phyloP scores from a whole-genome alignment of 2,329 filamentous ascomycete species.

The Conoideocrella luteorostrata region DNA sequence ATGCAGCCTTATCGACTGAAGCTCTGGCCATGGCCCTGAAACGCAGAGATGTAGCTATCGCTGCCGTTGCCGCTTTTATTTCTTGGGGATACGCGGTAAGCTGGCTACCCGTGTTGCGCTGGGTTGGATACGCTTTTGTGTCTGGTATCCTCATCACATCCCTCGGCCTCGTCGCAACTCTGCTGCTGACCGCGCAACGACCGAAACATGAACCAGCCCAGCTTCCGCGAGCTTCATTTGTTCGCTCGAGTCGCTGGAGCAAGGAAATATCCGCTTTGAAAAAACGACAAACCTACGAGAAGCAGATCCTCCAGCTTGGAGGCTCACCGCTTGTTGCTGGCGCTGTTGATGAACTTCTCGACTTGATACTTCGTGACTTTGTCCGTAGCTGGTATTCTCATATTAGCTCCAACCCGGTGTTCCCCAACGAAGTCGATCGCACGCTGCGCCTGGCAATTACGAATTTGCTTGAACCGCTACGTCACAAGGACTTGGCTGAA shows the following conservation, averaged over 20 bases:
- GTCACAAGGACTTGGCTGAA: slow-evolving; percentile 76
- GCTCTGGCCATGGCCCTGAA: slow-evolving; percentile 58
- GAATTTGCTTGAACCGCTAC: slow-evolving; percentile 64
- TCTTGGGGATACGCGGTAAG: slow-evolving; percentile 82
- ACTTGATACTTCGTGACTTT: slow-evolving; percentile 74
- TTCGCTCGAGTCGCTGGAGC: slow-evolving; percentile 58
- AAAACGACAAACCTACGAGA: slow-evolving; percentile 59
- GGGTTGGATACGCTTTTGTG: slow-evolving; percentile 77
- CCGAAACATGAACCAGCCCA: slow-evolving; percentile 33
- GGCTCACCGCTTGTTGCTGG: slow-evolving; percentile 71
- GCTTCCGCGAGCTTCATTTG: slow-evolving; percentile 50
- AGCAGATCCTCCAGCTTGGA: slow-evolving; percentile 60
- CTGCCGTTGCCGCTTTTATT: slow-evolving; percentile 65
- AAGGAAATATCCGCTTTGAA: slow-evolving; percentile 62
- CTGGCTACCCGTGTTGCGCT: slow-evolving; percentile 78
- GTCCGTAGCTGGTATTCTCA: slow-evolving; percentile 81
- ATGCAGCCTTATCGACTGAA: slow-evolving; percentile 24
- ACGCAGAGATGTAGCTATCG: slow-evolving; percentile 65
- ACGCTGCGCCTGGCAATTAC: slow-evolving; percentile 67
- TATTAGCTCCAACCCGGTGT: slow-evolving; percentile 75
- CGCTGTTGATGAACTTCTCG: slow-evolving; percentile 72
- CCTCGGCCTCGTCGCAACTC: slow-evolving; percentile 47
- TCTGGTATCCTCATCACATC: slow-evolving; percentile 56
- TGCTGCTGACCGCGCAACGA: slow-evolving; percentile 49
- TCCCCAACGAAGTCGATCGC: slow-evolving; percentile 81